Conservation (phyloP, 352 stramenopile genomes). For the Hyaloperonospora brassicae region DNA sequence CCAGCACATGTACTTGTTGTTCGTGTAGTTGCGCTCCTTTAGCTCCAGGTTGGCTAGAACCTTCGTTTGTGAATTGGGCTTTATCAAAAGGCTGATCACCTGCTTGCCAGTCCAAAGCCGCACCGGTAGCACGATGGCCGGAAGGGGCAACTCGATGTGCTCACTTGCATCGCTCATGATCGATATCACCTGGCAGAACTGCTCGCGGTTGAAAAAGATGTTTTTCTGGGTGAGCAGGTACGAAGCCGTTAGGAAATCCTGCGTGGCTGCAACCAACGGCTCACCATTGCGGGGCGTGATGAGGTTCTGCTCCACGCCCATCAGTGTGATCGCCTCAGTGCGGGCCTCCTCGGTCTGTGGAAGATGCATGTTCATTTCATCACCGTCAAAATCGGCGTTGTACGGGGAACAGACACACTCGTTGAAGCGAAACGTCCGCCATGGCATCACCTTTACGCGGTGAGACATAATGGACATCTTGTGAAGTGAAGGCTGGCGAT, state of each 20-base stretch:
- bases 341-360: slow-evolving; percentile 98
- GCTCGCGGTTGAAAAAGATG: slow-evolving; percentile 95
- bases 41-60: slow-evolving; percentile 80
- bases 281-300: slow-evolving; percentile 97
- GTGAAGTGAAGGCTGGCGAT: slow-evolving; percentile 98
- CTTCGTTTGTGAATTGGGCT: slow-evolving; percentile 85
- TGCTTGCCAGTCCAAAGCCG: slow-evolving; percentile 99
- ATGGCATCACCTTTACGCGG: slow-evolving; percentile 90
- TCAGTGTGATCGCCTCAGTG: slow-evolving; percentile 94
- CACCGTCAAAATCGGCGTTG: slow-evolving; percentile 99
- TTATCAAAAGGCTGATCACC: slow-evolving; percentile 81
- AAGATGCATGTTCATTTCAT: slow-evolving; percentile 99
- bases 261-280: slow-evolving; percentile 95
- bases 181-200: slow-evolving; percentile 92
- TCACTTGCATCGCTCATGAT: slow-evolving; percentile 95
- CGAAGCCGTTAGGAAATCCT: slow-evolving; percentile 99
- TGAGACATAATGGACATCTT: slow-evolving; percentile 99
- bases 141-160: slow-evolving; percentile 85
- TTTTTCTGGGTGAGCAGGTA: slow-evolving; percentile 99
- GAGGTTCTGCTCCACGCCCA: slow-evolving; percentile 97
- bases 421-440: slow-evolving; percentile 99
- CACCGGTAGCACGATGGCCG: slow-evolving; percentile 64
- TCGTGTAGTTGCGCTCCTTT: slow-evolving; percentile 96
- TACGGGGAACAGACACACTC: slow-evolving; percentile 99
- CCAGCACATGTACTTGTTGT: slow-evolving; percentile 93